These are phyloP conservation scores for Gastrolobium villosum DNA, from an alignment of 306 rosid genomes.

Conservation along the genomic window DNA sequence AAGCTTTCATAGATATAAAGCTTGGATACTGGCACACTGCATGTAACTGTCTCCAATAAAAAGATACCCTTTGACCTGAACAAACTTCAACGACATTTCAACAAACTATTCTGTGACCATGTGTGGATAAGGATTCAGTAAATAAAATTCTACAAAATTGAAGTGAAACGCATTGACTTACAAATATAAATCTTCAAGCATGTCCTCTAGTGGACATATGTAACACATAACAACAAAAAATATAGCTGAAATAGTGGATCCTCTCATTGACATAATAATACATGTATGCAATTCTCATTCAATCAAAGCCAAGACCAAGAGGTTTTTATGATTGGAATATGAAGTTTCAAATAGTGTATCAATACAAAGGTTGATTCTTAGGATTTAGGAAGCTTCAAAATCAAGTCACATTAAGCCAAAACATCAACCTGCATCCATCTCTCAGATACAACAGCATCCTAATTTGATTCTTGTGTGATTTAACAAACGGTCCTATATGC, in stretches of 20 bases:
- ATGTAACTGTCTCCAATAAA: conserved; percentile 25
- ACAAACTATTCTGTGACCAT: conserved; percentile 1
- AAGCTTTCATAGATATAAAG: conserved; percentile 36
- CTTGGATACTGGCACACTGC: conserved; percentile 30
- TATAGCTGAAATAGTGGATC: conserved; percentile 23
- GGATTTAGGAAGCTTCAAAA: conserved; percentile 36
- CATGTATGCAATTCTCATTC: background rate
- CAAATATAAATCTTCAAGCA: conserved; percentile 36
- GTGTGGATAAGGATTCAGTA: conserved; percentile 15
- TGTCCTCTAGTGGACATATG: background rate
- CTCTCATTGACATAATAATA: conserved; percentile 2
- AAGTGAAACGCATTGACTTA: conserved; percentile 18
- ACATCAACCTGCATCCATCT: conserved; percentile 4
- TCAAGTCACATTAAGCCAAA: conserved; percentile 32
- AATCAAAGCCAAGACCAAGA: background rate
- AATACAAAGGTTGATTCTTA: conserved; percentile 27
- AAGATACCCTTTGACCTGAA: conserved; percentile 11
- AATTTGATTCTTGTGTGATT: conserved; percentile 5
- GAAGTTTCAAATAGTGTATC: conserved; percentile 35
- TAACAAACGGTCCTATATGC: background rate
- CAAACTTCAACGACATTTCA: conserved; percentile 14
- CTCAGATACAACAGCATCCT: conserved; percentile 13
- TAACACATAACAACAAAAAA: conserved; percentile 18
- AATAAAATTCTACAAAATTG: background rate
- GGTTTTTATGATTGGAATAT: background rate